phyloP scores from a whole-genome alignment of 2,329 filamentous ascomycete genomes.

The Trichoderma cornu-damae region DNA sequence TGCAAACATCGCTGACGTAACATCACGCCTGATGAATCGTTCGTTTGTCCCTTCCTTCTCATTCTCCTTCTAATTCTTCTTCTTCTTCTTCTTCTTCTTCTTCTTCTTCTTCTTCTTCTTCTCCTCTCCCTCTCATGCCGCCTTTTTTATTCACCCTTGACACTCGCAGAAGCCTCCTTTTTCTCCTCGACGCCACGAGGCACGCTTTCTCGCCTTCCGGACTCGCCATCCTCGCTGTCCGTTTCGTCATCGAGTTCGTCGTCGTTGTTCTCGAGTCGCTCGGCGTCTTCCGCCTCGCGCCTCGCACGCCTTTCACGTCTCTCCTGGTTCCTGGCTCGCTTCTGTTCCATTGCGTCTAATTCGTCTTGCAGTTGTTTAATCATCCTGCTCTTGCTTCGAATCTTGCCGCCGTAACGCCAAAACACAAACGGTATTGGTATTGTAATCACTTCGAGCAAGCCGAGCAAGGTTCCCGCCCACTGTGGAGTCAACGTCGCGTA shows the following conservation, averaged over 20 bases:
- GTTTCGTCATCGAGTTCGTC: neutral
- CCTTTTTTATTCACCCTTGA: neutral
- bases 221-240: neutral
- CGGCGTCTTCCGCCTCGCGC: constrained; percentile 20
- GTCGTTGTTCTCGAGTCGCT: neutral
- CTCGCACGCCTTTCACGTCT: constrained; percentile 20
- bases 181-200: neutral
- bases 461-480: constrained; percentile 74
- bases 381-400: constrained; percentile 48
- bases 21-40: neutral
- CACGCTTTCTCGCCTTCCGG: neutral
- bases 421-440: constrained; percentile 79
- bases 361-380: constrained; percentile 43
- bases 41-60: neutral
- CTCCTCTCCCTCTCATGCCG: neutral
- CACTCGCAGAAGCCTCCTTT: neutral
- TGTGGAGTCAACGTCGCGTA: constrained; percentile 65
- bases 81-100: no score
- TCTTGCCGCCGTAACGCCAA: constrained; percentile 55
- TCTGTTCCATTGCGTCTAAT: constrained; percentile 34
- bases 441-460: constrained; percentile 64
- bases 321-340: constrained; percentile 30
- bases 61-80: no score
- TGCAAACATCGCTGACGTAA: neutral
- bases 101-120: no score